These are phyloP conservation scores for Talaromyces amestolkiae DNA, from an alignment of 2,329 filamentous ascomycete genomes.

Conservation along the genomic window DNA sequence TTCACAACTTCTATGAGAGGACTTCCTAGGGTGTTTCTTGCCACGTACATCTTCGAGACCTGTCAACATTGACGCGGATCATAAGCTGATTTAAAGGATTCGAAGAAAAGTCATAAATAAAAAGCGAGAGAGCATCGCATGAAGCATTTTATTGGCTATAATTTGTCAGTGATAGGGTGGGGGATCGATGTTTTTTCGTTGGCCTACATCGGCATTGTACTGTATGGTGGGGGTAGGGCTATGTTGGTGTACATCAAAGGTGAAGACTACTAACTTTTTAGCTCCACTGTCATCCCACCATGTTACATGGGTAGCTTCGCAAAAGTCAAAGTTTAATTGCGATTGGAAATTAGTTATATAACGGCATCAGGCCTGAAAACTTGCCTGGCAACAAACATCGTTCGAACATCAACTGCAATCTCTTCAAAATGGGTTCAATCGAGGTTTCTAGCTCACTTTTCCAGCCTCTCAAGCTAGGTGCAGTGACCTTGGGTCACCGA, in stretches of 20 bases:
- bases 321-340: not conserved
- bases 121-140: not conserved
- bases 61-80: not conserved
- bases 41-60: not conserved
- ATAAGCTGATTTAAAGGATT: not conserved
- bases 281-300: not conserved
- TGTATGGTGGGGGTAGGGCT: not conserved
- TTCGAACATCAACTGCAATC: not conserved
- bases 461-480: conserved; percentile 37
- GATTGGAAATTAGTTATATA: not conserved
- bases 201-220: not conserved
- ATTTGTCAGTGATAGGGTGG: not conserved
- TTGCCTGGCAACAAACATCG: not conserved
- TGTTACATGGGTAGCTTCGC: not conserved
- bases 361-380: not conserved
- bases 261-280: not conserved
- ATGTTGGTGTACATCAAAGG: not conserved
- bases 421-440: not conserved
- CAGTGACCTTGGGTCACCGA: conserved; percentile 37
- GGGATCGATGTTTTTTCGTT: not conserved
- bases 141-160: not conserved
- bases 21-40: not conserved
- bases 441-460: not conserved
- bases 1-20: not conserved
- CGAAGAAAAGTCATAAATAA: not conserved